A percentile compares a stretch with the other conserved stretches of the same genome.
phyloP scores from a whole-genome alignment of 108 stramenopile genomes.

The Pelagomonas calceolata region DNA sequence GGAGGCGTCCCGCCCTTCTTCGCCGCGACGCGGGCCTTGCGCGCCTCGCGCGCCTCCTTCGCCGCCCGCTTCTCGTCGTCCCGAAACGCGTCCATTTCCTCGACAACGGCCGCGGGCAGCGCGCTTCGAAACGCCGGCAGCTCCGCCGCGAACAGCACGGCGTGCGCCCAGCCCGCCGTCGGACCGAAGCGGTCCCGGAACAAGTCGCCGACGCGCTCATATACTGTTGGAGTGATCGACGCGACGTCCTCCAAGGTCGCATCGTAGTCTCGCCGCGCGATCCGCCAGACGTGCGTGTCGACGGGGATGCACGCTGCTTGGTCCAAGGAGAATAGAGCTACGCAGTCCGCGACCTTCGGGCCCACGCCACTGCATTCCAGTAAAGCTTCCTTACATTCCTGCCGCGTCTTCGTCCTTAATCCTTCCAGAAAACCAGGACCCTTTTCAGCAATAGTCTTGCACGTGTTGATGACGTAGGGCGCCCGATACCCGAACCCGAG shows the following conservation, averaged over 20 bases:
- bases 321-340: conserved; percentile 86
- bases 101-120: conserved; percentile 46
- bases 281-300: conserved; percentile 92
- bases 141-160: conserved; percentile 91
- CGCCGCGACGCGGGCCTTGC: no score
- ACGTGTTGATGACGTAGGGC: conserved; percentile 70
- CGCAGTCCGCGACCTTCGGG: conserved; percentile 96
- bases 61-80: background rate
- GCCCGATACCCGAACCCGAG: conserved; percentile 91
- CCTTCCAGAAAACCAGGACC: conserved; percentile 40
- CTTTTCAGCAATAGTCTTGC: conserved; percentile 32
- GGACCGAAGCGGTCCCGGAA: conserved; percentile 77
- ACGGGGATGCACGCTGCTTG: conserved; percentile 81
- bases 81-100: conserved; percentile 35
- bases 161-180: conserved; percentile 98
- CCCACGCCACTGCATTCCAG: conserved; percentile 74
- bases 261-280: conserved; percentile 79
- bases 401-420: conserved; percentile 27
- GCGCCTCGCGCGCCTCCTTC: no score
- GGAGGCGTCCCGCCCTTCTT: no score
- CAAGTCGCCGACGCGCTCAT: conserved; percentile 76
- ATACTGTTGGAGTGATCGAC: conserved; percentile 81
- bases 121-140: conserved; percentile 64
- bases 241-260: conserved; percentile 46
- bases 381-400: conserved; percentile 53